These are phyloP conservation scores for Coniella lustricola DNA, from an alignment of 2,329 filamentous ascomycete genomes.

Conservation along the genomic window DNA sequence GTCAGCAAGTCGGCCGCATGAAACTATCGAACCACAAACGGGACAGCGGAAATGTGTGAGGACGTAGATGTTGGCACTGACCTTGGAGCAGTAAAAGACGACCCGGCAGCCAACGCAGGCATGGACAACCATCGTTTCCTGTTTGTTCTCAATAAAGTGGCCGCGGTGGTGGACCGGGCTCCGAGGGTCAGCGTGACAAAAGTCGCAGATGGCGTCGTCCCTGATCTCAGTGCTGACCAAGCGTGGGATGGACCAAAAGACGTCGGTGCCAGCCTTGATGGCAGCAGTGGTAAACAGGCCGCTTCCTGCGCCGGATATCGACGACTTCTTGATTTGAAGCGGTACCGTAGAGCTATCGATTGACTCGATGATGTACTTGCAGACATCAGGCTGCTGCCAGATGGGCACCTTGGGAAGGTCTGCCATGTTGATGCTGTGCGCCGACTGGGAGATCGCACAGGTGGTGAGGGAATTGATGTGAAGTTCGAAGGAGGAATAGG, in stretches of 20 bases:
- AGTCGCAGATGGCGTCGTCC: slow-evolving; percentile 20
- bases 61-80: slow-evolving; percentile 3
- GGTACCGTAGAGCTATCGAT: not conserved
- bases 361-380: slow-evolving; percentile 6
- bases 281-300: slow-evolving; percentile 20
- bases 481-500: not conserved
- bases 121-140: not conserved
- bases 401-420: not conserved
- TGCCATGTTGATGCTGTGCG: slow-evolving; percentile 4
- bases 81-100: slow-evolving; percentile 25
- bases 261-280: slow-evolving; percentile 20
- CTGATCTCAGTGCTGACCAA: slow-evolving; percentile 17
- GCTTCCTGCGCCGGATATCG: slow-evolving; percentile 18
- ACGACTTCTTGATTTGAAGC: slow-evolving; percentile 13
- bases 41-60: too few species aligned
- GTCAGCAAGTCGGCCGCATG: not conserved
- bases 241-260: slow-evolving; percentile 20
- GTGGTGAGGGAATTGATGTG: too few species aligned
- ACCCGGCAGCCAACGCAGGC: slow-evolving; percentile 21
- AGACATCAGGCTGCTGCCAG: slow-evolving; percentile 10
- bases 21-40: too few species aligned
- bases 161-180: slow-evolving; percentile 8
- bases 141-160: slow-evolving; percentile 2
- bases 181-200: slow-evolving; percentile 20
- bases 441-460: not conserved